Evolutionary conservation across 768 basidiomycete species (phyloP).

Genomic region (Psilocybe subaeruginosa): DNA sequence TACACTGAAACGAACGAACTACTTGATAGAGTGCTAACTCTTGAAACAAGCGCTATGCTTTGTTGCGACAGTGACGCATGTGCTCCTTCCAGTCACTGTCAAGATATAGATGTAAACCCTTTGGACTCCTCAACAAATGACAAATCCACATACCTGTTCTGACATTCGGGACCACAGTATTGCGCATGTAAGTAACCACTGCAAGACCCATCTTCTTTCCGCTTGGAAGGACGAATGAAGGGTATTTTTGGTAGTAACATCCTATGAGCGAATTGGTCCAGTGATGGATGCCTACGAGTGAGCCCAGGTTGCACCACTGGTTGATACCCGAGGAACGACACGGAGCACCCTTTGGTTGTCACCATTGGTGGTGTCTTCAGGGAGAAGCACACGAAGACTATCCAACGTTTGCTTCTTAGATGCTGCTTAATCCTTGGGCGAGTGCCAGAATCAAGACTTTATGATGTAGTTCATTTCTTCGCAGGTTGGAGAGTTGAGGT

Average conservation of each 20-base stretch:
- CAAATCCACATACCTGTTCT: background rate
- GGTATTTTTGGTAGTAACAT: background rate
- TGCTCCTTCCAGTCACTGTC: slow-evolving; percentile 5
- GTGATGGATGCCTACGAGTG: background rate
- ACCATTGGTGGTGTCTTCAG: background rate
- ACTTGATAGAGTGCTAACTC: background rate
- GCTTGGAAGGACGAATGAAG: background rate
- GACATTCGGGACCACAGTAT: slow-evolving; percentile 1
- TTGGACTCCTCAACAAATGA: background rate
- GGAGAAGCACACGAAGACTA: background rate
- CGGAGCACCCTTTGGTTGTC: background rate
- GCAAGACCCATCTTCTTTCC: background rate
- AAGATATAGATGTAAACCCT: background rate
- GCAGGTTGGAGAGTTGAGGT: background rate
- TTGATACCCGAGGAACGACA: background rate
- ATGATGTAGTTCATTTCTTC: background rate
- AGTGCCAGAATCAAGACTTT: background rate
- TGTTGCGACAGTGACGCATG: background rate
- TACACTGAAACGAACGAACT: background rate
- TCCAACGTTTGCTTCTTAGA: background rate
- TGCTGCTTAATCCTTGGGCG: background rate
- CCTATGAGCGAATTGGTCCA: background rate
- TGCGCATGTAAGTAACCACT: background rate
- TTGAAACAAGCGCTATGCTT: background rate
- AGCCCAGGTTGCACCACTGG: background rate